These are phyloP conservation scores for Phialophora expanda DNA, from an alignment of 2,329 filamentous ascomycete genomes.

Conservation along the genomic window DNA sequence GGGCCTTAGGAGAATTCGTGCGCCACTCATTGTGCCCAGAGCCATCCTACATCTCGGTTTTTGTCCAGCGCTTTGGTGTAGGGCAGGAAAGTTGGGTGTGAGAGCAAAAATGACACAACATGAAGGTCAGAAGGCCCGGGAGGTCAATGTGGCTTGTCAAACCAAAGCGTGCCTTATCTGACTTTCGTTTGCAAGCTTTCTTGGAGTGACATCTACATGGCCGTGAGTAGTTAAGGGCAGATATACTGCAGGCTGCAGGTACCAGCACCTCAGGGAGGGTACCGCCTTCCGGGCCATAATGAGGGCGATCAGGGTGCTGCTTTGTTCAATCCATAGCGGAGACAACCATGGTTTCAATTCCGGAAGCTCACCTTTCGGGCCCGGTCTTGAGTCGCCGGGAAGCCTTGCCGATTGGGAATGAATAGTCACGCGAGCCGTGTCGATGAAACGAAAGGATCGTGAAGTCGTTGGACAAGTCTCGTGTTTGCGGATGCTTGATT, in stretches of 20 bases:
- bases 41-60: conserved; percentile 3
- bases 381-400: background rate
- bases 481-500: background rate
- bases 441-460: background rate
- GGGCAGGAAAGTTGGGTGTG: conserved; percentile 4
- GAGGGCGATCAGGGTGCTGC: background rate
- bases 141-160: conserved; percentile 1
- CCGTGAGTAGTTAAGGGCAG: background rate
- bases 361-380: background rate
- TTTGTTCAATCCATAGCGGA: background rate
- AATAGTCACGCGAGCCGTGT: background rate
- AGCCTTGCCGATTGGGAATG: background rate
- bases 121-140: background rate
- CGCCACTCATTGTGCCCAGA: conserved; percentile 14
- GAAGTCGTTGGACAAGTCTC: background rate
- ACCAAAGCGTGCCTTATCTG: background rate
- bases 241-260: background rate
- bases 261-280: background rate
- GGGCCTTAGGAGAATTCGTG: conserved; percentile 16
- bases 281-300: background rate
- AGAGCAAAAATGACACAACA: background rate
- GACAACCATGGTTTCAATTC: background rate
- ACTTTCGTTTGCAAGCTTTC: background rate
- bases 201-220: background rate
- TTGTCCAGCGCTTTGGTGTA: background rate